Evolutionary conservation across 2,329 filamentous ascomycete genomes (phyloP).

Genomic region (Erysiphe pulchra): DNA sequence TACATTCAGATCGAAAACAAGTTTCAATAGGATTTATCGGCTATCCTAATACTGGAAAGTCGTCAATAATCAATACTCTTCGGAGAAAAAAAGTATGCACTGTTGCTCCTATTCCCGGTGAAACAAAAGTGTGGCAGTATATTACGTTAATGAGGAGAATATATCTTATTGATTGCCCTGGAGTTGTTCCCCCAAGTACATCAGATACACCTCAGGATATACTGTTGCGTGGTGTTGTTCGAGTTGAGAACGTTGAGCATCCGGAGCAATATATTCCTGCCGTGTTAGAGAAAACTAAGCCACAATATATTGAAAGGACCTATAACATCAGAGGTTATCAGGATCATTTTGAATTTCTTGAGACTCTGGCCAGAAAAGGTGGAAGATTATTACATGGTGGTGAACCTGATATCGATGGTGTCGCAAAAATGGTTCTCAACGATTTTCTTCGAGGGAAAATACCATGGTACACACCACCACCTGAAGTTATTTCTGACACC

Average conservation of each 20-base stretch:
- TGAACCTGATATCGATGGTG: slow-evolving; percentile 84
- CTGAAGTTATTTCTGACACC: slow-evolving; percentile 24
- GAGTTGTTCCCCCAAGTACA: slow-evolving; percentile 75
- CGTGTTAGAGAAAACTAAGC: slow-evolving; percentile 56
- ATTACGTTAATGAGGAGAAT: slow-evolving; percentile 88
- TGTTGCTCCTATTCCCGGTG: slow-evolving; percentile 81
- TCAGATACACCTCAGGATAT: slow-evolving; percentile 71
- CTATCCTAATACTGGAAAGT: slow-evolving; percentile 89
- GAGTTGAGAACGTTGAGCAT: slow-evolving; percentile 88
- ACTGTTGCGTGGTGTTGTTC: slow-evolving; percentile 67
- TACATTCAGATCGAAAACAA: slow-evolving; percentile 80
- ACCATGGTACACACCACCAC: slow-evolving; percentile 78
- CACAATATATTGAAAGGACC: slow-evolving; percentile 71
- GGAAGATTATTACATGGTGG: slow-evolving; percentile 72
- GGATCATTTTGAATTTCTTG: slow-evolving; percentile 59
- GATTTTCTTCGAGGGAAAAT: slow-evolving; percentile 91
- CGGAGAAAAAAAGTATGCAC: slow-evolving; percentile 85
- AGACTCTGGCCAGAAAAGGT: slow-evolving; percentile 63
- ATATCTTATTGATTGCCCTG: slow-evolving; percentile 87
- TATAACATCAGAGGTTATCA: slow-evolving; percentile 68
- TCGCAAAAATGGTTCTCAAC: slow-evolving; percentile 90
- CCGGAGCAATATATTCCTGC: slow-evolving; percentile 87
- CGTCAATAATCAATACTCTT: slow-evolving; percentile 88
- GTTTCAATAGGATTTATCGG: slow-evolving; percentile 57
- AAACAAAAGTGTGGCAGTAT: slow-evolving; percentile 97